A percentile compares a stretch with the other conserved stretches of the same genome.
Conservation (phyloP, 129 eudicot genomes). For the Flaveria robusta region DNA sequence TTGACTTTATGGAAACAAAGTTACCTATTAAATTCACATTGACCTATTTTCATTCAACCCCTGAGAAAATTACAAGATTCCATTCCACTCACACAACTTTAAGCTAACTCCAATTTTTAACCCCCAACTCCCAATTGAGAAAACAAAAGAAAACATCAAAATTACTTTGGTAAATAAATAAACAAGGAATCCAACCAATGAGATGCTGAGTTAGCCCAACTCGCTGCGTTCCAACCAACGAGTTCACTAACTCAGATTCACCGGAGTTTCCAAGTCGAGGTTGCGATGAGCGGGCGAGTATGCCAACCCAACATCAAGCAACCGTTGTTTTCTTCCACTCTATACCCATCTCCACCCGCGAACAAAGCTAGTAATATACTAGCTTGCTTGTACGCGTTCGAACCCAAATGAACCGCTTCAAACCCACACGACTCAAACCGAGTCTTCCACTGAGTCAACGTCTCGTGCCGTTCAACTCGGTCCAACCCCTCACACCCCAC, state of each 20-base stretch:
- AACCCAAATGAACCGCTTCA: constrained; percentile 65
- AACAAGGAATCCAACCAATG: background rate
- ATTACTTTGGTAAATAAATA: constrained; percentile 16
- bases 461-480: constrained; percentile 71
- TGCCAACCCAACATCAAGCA: constrained; percentile 94
- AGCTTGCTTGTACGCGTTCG: constrained; percentile 81
- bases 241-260: constrained; percentile 31
- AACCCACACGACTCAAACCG: constrained; percentile 61
- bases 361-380: constrained; percentile 74
- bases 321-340: constrained; percentile 70
- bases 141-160: constrained; percentile 7
- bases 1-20: constrained; percentile 12
- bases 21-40: constrained; percentile 28
- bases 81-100: constrained; percentile 27
- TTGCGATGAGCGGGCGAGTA: constrained; percentile 71
- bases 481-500: constrained; percentile 79
- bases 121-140: constrained; percentile 24
- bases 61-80: constrained; percentile 35
- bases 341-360: constrained; percentile 79
- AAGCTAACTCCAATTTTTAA: constrained; percentile 25
- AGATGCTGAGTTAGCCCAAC: constrained; percentile 26
- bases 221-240: background rate
- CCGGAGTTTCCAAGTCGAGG: constrained; percentile 83
- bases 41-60: constrained; percentile 28
- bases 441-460: constrained; percentile 55